Percentiles rank a stretch among this genome's conserved stretches.
Evolutionary conservation across 2,329 filamentous ascomycete species (phyloP).

Genomic region (Cercospora nicotianae): DNA sequence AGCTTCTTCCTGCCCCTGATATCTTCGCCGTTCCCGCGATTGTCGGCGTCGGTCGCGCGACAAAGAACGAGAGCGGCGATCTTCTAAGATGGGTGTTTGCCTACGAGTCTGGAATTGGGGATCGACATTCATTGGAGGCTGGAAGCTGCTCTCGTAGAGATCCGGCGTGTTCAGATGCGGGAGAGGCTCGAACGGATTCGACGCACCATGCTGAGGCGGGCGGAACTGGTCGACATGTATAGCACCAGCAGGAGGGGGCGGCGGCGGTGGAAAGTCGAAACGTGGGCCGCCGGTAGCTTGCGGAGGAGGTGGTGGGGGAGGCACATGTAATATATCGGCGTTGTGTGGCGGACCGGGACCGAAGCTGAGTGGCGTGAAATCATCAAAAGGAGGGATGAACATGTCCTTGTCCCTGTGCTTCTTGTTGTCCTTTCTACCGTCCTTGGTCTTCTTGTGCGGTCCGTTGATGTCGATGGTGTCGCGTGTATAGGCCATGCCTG

Average conservation of each 20-base stretch:
- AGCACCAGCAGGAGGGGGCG: neutral
- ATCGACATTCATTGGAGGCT: neutral
- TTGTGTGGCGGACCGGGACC: neutral
- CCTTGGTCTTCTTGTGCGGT: conserved; percentile 5
- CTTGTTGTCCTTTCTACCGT: conserved; percentile 3
- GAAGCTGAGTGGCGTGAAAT: neutral
- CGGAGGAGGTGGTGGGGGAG: conserved; percentile 4
- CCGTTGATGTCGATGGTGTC: conserved; percentile 15
- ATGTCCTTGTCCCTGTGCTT: conserved; percentile 1
- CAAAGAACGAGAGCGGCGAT: conserved; percentile 4
- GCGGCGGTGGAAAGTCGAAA: neutral
- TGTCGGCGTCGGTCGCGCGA: conserved; percentile 3
- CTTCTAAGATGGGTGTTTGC: conserved; percentile 1
- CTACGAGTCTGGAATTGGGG: conserved; percentile 3
- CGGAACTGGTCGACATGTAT: neutral
- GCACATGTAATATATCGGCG: conserved; percentile 4
- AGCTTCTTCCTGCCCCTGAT: conserved; percentile 6
- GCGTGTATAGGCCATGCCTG: neutral
- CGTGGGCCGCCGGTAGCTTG: neutral
- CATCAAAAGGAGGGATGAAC: conserved; percentile 4
- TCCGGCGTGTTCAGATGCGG: conserved; percentile 9
- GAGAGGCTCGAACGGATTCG: conserved; percentile 13
- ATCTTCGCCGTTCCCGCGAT: neutral
- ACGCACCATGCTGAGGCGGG: conserved; percentile 1
- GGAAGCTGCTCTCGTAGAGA: conserved; percentile 9